Base-by-base conservation (phyloP, 148 eudicot genomes). In the Silene uniflora region DNA sequence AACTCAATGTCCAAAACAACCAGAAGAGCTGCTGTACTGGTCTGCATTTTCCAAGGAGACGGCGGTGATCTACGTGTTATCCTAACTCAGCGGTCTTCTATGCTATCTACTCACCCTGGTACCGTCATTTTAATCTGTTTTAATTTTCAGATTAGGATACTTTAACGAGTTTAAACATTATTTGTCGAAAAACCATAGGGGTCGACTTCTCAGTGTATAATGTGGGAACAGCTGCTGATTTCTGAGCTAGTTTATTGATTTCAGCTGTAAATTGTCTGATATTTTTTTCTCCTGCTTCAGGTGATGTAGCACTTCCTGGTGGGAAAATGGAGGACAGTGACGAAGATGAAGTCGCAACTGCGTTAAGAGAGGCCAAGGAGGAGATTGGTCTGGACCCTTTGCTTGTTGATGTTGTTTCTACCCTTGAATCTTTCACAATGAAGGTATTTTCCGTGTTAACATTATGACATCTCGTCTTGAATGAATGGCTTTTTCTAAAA, bases 271-370 rank as follows among this genome's bases (percentile, higher is more conserved):
- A 23, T 21, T 23, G 27, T 8, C 22, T 21, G 10, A 7, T 21
- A 0, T 22, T 23, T 22, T 22, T 22, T 23, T n/a, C 22, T 23
- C 17, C 14, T 62, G 66, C 13, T 83, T 73, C 85, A 93, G 98
- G 97, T 73, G 97, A 93, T 84, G 92, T 93, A 73, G 83, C 97
- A 8, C 86, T 93, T 81, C 98, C 98, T 7, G 98, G 98, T 64
- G 98, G 98, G 17, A 93, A 86, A 80, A 78, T 84, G 79, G 98
- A 93, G 17, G 98, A 93, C 71, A 85, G 85, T 5, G 97, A 93
- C 75, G 70, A 49, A 32, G 82, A 86, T 80, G 97, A 93, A 83
- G 89, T 80, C 47, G 89, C 77, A 6, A 93, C 98, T 1, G 98
- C 98, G 2, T 78, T 81, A 63, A 84, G 97, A 73, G 98, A 93